Percentiles rank a stretch among this genome's conserved stretches.
phyloP scores from a whole-genome alignment of 176 grass and related monocot species.

The Oryza brachyantha region DNA sequence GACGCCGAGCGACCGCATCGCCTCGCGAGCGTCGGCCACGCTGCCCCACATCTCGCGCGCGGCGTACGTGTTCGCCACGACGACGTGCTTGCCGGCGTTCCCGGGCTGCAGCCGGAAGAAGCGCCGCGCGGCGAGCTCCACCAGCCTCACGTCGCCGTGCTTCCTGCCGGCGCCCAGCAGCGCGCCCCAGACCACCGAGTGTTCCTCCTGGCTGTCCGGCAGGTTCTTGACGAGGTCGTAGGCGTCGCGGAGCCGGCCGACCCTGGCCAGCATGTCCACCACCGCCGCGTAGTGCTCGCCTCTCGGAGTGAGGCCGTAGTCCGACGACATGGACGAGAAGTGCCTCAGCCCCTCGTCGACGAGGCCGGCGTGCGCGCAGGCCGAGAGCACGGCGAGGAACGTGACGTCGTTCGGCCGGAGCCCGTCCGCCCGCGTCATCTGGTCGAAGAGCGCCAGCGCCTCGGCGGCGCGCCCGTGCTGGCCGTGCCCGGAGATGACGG shows the following conservation, averaged over 20 bases:
- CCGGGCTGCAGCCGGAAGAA: constrained; percentile 49
- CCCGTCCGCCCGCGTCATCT: constrained; percentile 30
- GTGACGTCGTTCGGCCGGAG: constrained; percentile 45
- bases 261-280: constrained; percentile 55
- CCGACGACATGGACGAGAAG: constrained; percentile 39
- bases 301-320: constrained; percentile 27
- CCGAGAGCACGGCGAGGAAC: constrained; percentile 53
- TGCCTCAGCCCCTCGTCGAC: constrained; percentile 37
- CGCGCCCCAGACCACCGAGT: constrained; percentile 58
- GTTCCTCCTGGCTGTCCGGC: constrained; percentile 43
- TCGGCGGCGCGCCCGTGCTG: constrained; percentile 40
- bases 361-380: constrained; percentile 48
- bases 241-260: constrained; percentile 44
- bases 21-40: constrained; percentile 37
- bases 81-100: constrained; percentile 54
- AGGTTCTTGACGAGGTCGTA: constrained; percentile 52
- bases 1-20: constrained; percentile 46
- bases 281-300: constrained; percentile 40
- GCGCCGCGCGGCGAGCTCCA: constrained; percentile 36
- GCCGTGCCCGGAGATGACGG: constrained; percentile 48
- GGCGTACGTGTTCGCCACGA: constrained; percentile 54
- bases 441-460: constrained; percentile 39
- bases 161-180: constrained; percentile 55
- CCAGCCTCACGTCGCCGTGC: constrained; percentile 40
- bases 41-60: constrained; percentile 55